Evolutionary conservation across 768 basidiomycete species (phyloP), one percentile per base, ranked within the genome.

Genomic region (Porpolomopsis calyptriformis): DNA sequence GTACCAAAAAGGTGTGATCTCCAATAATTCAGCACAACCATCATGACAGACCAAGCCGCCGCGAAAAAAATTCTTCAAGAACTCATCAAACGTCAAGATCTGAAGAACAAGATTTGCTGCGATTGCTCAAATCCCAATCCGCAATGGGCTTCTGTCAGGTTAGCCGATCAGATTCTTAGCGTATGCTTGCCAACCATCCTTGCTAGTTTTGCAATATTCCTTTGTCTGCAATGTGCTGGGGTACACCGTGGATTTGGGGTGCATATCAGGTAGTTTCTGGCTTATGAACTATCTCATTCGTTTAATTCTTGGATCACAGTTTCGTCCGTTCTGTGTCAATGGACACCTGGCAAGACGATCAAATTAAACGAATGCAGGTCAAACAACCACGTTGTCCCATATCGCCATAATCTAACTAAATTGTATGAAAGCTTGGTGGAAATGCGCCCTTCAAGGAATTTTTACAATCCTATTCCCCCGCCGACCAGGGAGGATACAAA

Each of bases 271-370:
- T 68, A 52, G 54, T 65, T 59, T 31, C 55, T 46, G 51, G 1
- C 9, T 31, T 31, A 43, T 27, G 40, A 50, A 39, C 53, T 55
- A 50, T 31, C 14, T 19, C n/a, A 44, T 41, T 43, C 16, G 43
- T 10, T 42, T 53, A 60, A 51, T 42, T 45, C 55, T 43, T 54
- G 54, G 47, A 52, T 26, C 51, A 37, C 64, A 88, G 85, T 61
- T 94, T 92, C 64, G 88, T 94, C 46, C 75, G 92, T 60, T 90
- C 87, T 34, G 78, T 92, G 52, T 91, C 91, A 45, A 97, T 96
- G 93, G 93, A 96, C 65, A 85, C 90, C 53, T 96, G 92, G 90
- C 82, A 86, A 53, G 76, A 80, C 29, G 89, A 93, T 49, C 91
- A 96, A 63, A 67, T 90, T 52, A 80, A 62, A 56, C 75, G 87